A percentile compares a stretch with the other conserved stretches of the same genome.
Evolutionary conservation across 306 rosid species (phyloP).

Genomic region (Castanea crenata): DNA sequence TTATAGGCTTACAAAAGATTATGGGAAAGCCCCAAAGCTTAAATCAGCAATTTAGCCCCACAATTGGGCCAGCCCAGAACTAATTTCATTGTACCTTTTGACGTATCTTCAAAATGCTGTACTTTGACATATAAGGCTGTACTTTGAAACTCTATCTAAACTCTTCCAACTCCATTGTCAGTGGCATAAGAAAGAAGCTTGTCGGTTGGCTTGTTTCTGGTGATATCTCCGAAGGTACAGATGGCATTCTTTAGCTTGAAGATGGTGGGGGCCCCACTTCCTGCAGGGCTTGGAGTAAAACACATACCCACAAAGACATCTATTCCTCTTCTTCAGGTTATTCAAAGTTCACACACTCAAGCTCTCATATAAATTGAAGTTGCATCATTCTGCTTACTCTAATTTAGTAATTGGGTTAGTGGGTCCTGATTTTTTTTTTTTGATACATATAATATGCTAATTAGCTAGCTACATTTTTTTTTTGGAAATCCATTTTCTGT

Average conservation of each 20-base stretch:
- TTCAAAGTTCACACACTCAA: background rate
- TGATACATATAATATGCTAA: background rate
- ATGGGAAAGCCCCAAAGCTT: too few species aligned
- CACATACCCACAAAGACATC: background rate
- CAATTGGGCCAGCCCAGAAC: too few species aligned
- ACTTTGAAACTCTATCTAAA: background rate
- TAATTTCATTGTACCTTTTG: too few species aligned
- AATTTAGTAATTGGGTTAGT: background rate
- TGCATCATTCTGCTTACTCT: background rate
- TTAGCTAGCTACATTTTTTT: background rate
- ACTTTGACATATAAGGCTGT: too few species aligned
- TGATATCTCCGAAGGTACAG: constrained; percentile 2
- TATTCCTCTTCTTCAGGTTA: constrained; percentile 31
- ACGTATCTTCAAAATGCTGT: too few species aligned
- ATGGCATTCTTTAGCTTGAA: constrained; percentile 22
- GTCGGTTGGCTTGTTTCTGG: background rate
- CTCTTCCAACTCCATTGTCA: background rate
- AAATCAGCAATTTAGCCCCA: too few species aligned
- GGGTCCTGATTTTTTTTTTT: background rate
- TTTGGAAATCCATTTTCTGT: background rate
- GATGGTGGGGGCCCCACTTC: constrained; percentile 8
- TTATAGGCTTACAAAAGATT: too few species aligned
- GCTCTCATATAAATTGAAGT: background rate
- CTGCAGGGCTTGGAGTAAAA: background rate
- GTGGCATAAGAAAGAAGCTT: background rate